Evolutionary conservation across 257 asterid genomes (phyloP), one percentile per base, ranked within the genome.

Genomic region (Solanum gracilifrons): DNA sequence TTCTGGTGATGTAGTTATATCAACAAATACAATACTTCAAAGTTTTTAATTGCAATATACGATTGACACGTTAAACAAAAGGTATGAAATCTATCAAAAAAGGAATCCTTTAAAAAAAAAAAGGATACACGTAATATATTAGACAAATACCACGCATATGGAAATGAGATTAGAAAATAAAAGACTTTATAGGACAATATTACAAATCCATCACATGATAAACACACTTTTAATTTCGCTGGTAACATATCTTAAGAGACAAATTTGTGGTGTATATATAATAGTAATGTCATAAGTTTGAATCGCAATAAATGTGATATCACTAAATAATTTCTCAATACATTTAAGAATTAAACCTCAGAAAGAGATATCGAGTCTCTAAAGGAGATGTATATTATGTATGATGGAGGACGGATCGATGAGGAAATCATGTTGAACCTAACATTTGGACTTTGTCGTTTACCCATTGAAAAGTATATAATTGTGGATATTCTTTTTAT

Each of bases 261-360:
- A 21, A 60, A 21, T 23, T 23, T 8, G 6, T 60, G 29, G 10
- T 9, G 13, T n/a, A 11, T 21, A 21, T 21, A 21, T n/a, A 12
- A 51, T 51, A 2, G 29, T 55, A 64, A 12, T 5, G 32, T 62
- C 8, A 62, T 5, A 12, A 64, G 8, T 64, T 64, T 64, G 7
- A 11, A 64, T 64, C 32, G 2, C 13, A 10, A 11, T 4, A 64
- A 64, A n/a, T 64, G 1, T 2, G 32, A 64, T 55, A 55, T 20
- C 0, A 16, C 6, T 0, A 18, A 51, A 51, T 51, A 51, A 3
- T 51, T 51, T 51, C 9, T 48, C 9, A 51, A 51, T 55, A 55
- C 9, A 18, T 0, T 55, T 7, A 18, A 2, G 1, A 5, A 51
- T 6, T 2, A 51, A 6, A 51, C 1, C 0, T 51, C 0, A 2